Percentiles rank a stretch among this genome's conserved stretches.
Evolutionary conservation across 257 asterid genomes (phyloP).

Genomic region (Przewalskia tangutica): DNA sequence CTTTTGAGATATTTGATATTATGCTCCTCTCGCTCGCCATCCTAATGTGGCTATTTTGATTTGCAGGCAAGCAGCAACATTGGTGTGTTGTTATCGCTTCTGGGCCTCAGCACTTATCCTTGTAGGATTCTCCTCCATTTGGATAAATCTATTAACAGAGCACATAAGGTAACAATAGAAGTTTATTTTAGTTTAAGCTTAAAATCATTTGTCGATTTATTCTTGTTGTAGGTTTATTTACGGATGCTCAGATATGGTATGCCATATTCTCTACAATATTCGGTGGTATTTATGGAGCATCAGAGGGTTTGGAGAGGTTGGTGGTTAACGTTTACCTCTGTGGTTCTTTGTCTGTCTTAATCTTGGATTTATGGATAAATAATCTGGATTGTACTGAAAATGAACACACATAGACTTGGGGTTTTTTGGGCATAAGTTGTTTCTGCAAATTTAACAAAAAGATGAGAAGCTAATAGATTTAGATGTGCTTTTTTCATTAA

Average conservation of each 20-base stretch:
- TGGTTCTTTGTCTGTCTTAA: not conserved
- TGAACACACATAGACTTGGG: not conserved
- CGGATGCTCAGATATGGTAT: slow-evolving; percentile 99
- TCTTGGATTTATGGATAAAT: not conserved
- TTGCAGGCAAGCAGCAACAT: slow-evolving; percentile 87
- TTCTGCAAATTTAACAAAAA: not conserved
- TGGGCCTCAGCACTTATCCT: slow-evolving; percentile 98
- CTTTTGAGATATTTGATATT: not conserved
- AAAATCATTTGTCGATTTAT: not conserved
- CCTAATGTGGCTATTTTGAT: slow-evolving; percentile 7
- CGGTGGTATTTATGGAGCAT: slow-evolving; percentile 98
- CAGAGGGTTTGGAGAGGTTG: slow-evolving; percentile 98
- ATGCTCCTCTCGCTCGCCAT: not conserved
- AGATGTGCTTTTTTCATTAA: not conserved
- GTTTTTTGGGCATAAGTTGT: not conserved
- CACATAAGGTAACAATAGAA: not conserved
- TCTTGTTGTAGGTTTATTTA: slow-evolving; percentile 72
- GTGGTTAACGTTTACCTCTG: not conserved
- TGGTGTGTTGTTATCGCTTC: slow-evolving; percentile 84
- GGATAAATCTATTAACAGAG: not conserved
- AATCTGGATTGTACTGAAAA: not conserved
- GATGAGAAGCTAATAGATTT: not conserved
- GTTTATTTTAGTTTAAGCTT: slow-evolving; percentile 5
- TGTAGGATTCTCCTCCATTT: slow-evolving; percentile 30
- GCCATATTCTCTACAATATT: slow-evolving; percentile 94